A percentile compares a stretch with the other conserved stretches of the same genome.
Conservation (phyloP, 805 yeast species). For the Dipodascopsis tothii region DNA sequence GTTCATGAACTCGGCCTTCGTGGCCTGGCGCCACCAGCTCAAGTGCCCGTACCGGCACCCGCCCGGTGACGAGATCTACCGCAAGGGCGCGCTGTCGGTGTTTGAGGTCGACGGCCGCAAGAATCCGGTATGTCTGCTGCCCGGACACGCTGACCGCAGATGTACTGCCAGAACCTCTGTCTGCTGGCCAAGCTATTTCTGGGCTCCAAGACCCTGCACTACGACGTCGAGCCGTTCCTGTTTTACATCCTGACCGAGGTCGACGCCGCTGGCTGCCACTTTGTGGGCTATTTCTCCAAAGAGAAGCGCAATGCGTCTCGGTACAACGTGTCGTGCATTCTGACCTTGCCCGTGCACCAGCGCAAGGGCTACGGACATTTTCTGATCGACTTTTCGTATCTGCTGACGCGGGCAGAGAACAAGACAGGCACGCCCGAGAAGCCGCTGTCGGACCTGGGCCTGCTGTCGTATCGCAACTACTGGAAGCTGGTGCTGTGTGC, state of each 20-base stretch:
- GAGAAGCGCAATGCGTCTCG: constrained; percentile 55
- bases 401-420: constrained; percentile 65
- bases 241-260: constrained; percentile 77
- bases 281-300: constrained; percentile 92
- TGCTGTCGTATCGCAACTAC: constrained; percentile 74
- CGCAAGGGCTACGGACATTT: constrained; percentile 83
- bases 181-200: constrained; percentile 79
- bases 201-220: constrained; percentile 84
- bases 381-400: constrained; percentile 80
- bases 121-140: constrained; percentile 36
- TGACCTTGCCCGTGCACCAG: constrained; percentile 82
- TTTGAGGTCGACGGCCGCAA: constrained; percentile 93
- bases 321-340: constrained; percentile 82
- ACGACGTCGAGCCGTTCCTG: constrained; percentile 91
- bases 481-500: constrained; percentile 68
- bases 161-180: constrained; percentile 85
- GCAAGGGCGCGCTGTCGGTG: constrained; percentile 60
- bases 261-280: constrained; percentile 52
- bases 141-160: constrained; percentile 14
- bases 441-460: constrained; percentile 81
- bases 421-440: constrained; percentile 91
- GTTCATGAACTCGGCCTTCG: constrained; percentile 64
- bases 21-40: constrained; percentile 57
- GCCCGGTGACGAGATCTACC: constrained; percentile 86
- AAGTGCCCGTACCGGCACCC: constrained; percentile 72